Percentiles rank a stretch among this genome's conserved stretches.
Evolutionary conservation across 176 grass and related monocot species (phyloP).

Genomic region (Phoenix dactylifera): DNA sequence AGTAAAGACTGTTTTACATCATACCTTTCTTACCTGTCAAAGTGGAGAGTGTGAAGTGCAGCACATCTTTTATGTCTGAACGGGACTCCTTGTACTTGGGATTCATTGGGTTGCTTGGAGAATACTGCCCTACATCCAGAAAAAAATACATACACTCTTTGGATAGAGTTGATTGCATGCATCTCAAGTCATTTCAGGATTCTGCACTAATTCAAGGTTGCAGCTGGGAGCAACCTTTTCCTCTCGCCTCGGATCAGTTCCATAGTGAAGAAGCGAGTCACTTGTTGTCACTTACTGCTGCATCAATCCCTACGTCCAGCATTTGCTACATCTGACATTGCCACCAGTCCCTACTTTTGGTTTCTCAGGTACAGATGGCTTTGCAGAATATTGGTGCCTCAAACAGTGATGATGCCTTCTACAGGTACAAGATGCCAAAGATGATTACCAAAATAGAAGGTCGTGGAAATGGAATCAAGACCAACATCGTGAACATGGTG

Average conservation of each 20-base stretch:
- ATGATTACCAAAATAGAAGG: slow-evolving; percentile 85
- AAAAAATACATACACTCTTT: slow-evolving; percentile 26
- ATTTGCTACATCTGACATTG: too few species aligned
- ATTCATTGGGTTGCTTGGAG: slow-evolving; percentile 33
- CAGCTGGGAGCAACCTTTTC: too few species aligned
- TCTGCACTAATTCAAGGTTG: too few species aligned
- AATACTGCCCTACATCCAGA: slow-evolving; percentile 28
- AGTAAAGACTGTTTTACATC: too few species aligned
- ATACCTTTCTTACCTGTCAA: slow-evolving; percentile 6
- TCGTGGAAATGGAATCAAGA: slow-evolving; percentile 66
- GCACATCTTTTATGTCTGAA: slow-evolving; percentile 32
- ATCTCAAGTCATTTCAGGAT: too few species aligned
- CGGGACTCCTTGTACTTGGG: slow-evolving; percentile 26
- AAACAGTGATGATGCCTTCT: slow-evolving; percentile 88
- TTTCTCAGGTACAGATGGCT: slow-evolving; percentile 32
- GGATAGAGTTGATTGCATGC: neutral
- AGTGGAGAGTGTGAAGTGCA: slow-evolving; percentile 24
- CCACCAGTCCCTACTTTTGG: too few species aligned
- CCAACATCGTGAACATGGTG: slow-evolving; percentile 81
- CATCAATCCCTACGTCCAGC: too few species aligned
- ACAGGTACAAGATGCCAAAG: slow-evolving; percentile 88
- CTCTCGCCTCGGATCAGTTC: too few species aligned
- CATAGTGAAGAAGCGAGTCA: too few species aligned
- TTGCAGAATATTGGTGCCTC: slow-evolving; percentile 79
- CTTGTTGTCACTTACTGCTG: too few species aligned